Conservation (phyloP, 495 filamentous ascomycete genomes). For the Chaetomidium leptoderma region DNA sequence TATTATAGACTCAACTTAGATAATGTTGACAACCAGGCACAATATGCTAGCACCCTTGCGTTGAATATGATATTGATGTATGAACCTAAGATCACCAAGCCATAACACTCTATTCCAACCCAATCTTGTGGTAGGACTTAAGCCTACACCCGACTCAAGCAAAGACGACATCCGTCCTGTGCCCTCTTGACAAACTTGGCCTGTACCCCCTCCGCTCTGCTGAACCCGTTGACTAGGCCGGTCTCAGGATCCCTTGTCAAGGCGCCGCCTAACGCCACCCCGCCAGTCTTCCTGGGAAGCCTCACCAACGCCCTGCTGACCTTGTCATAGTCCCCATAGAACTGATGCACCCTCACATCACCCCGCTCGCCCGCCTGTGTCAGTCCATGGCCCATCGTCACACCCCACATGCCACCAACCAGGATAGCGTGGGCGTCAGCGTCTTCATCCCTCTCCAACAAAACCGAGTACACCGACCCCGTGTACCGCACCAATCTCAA, state of each 20-base stretch:
- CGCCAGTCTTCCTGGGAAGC: slow-evolving; percentile 26
- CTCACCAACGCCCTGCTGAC: slow-evolving; percentile 29
- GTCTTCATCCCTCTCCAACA: slow-evolving; percentile 37
- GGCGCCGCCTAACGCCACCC: slow-evolving; percentile 34
- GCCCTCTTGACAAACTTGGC: not conserved
- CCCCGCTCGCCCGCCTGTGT: not conserved
- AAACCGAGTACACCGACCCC: slow-evolving; percentile 41
- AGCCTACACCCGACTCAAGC: not conserved
- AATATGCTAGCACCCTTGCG: too few species aligned
- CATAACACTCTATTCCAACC: too few species aligned
- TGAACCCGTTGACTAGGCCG: slow-evolving; percentile 40
- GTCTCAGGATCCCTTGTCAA: slow-evolving; percentile 32
- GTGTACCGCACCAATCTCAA: slow-evolving; percentile 29
- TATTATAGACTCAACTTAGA: too few species aligned
- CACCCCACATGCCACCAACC: slow-evolving; percentile 41
- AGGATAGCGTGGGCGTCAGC: slow-evolving; percentile 38
- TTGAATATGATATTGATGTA: too few species aligned
- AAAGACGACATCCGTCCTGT: not conserved
- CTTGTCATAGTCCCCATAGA: slow-evolving; percentile 39
- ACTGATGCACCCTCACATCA: slow-evolving; percentile 40
- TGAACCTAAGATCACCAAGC: too few species aligned
- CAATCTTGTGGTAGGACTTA: too few species aligned
- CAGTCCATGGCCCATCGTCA: slow-evolving; percentile 45
- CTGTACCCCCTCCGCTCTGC: not conserved
- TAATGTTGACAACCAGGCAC: too few species aligned